Evolutionary conservation across 2,329 filamentous ascomycete species (phyloP).

Genomic region (Neofusicoccum kwambonambiense): DNA sequence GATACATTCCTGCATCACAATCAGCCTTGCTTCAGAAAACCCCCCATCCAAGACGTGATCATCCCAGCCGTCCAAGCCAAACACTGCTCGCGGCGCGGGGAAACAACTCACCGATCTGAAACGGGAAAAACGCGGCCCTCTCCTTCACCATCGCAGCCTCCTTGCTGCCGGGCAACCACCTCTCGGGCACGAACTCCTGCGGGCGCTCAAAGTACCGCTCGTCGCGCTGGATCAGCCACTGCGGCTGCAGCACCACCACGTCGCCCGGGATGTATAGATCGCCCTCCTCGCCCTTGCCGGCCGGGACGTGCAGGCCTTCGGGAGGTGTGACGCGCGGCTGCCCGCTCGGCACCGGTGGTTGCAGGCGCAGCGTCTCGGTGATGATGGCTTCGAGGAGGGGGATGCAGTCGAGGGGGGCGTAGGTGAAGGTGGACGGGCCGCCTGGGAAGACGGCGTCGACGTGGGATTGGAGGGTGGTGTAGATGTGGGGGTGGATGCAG

Average conservation of each 20-base stretch:
- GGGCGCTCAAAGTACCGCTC: conserved; percentile 20
- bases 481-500: conserved; percentile 36
- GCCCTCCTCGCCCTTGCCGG: conserved; percentile 25
- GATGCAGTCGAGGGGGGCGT: conserved; percentile 22
- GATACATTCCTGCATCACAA: conserved; percentile 58
- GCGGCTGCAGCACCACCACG: conserved; percentile 31
- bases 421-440: conserved; percentile 31
- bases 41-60: no score
- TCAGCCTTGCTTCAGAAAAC: neutral
- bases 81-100: neutral
- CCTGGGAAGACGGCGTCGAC: conserved; percentile 37
- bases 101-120: conserved; percentile 5
- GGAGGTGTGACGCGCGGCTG: conserved; percentile 38
- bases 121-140: conserved; percentile 8
- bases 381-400: conserved; percentile 39
- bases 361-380: conserved; percentile 43
- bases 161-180: conserved; percentile 28
- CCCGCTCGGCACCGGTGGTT: conserved; percentile 38
- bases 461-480: conserved; percentile 34
- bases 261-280: conserved; percentile 34
- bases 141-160: conserved; percentile 34
- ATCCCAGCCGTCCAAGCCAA: no score
- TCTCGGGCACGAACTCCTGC: conserved; percentile 31
- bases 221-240: conserved; percentile 31
- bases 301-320: conserved; percentile 36